These are phyloP conservation scores for Entamoeba moshkovskii DNA, from an alignment of 208 protist genomes.

Conservation along the genomic window DNA sequence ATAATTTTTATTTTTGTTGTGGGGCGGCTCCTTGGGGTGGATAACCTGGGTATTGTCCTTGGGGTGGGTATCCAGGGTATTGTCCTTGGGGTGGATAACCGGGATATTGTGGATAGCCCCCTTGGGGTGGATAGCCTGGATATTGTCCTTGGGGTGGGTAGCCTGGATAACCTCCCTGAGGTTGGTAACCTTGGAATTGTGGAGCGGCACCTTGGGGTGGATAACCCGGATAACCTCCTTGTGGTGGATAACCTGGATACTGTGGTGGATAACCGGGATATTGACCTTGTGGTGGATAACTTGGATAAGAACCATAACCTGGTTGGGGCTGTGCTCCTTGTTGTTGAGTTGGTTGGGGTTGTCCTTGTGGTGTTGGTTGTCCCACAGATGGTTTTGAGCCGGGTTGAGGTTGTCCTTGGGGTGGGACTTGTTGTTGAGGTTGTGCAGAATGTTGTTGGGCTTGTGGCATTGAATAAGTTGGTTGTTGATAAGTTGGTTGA, in stretches of 20 bases:
- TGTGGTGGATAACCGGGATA: neutral
- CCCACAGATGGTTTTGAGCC: neutral
- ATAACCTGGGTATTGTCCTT: neutral
- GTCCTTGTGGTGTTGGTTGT: neutral
- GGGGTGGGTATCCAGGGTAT: neutral
- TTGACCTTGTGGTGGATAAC: neutral
- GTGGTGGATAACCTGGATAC: neutral
- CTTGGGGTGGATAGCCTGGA: neutral
- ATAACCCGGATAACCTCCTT: neutral
- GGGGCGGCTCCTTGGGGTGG: neutral
- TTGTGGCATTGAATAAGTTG: neutral
- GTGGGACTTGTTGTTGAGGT: neutral
- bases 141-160: neutral
- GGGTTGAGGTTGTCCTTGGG: neutral
- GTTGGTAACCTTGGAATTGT: neutral
- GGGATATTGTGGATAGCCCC: neutral
- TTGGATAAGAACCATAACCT: neutral
- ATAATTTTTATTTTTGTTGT: neutral
- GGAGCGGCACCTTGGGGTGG: neutral
- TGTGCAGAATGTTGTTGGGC: neutral
- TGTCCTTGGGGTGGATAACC: neutral
- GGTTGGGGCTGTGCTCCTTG: neutral
- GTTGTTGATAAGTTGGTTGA: neutral
- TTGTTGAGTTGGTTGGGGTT: neutral
- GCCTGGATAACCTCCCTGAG: neutral